Evolutionary conservation across 352 stramenopile genomes (phyloP).

Genomic region (Globisporangium radiosum): DNA sequence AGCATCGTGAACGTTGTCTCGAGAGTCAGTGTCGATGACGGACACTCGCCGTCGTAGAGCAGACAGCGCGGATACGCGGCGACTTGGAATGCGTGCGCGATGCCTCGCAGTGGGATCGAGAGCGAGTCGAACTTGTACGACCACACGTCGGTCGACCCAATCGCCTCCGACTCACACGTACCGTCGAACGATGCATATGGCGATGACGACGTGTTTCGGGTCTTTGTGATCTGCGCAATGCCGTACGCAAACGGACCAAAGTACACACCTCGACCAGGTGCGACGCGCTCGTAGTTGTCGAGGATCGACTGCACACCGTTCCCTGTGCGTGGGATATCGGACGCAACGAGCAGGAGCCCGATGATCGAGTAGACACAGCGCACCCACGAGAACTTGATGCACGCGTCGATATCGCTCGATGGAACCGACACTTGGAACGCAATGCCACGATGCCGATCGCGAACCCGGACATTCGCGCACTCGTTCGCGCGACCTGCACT

Average conservation of each 20-base stretch:
- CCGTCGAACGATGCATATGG: not conserved
- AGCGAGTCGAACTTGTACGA: conserved; percentile 35
- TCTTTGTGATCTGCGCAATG: conserved; percentile 18
- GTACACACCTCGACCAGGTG: conserved; percentile 22
- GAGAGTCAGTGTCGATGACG: conserved; percentile 10
- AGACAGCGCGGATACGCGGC: conserved; percentile 3
- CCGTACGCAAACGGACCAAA: conserved; percentile 46
- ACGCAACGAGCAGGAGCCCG: conserved; percentile 24
- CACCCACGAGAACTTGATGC: conserved; percentile 21
- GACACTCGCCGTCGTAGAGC: conserved; percentile 5
- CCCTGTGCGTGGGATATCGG: conserved; percentile 42
- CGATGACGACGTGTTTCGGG: not conserved
- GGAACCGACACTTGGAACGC: too few species aligned
- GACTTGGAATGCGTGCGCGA: conserved; percentile 5
- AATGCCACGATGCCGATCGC: too few species aligned
- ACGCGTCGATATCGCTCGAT: conserved; percentile 18
- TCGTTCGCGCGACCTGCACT: too few species aligned
- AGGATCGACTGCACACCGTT: conserved; percentile 13
- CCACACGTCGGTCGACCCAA: conserved; percentile 12
- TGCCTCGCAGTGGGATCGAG: conserved; percentile 14
- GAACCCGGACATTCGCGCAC: too few species aligned
- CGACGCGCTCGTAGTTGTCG: conserved; percentile 15
- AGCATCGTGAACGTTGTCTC: conserved; percentile 26
- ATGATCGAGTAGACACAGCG: conserved; percentile 26
- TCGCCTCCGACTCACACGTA: not conserved